Evolutionary conservation across 2,329 filamentous ascomycete species (phyloP).

Genomic region (Calycina herbarum): DNA sequence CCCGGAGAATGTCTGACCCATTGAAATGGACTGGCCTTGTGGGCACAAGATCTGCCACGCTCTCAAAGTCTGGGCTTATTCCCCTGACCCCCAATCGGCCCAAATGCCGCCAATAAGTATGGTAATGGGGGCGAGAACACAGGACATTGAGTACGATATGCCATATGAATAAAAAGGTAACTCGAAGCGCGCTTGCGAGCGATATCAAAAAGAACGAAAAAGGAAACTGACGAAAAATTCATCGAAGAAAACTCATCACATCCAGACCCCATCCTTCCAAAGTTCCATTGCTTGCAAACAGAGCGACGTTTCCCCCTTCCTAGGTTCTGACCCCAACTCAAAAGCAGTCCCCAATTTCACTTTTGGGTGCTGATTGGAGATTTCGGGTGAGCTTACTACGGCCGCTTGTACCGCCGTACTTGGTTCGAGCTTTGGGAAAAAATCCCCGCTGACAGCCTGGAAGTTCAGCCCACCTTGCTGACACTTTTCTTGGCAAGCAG

Average conservation of each 20-base stretch:
- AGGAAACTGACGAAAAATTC: not conserved
- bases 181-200: not conserved
- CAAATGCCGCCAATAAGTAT: not conserved
- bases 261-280: not conserved
- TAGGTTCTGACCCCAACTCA: not conserved
- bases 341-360: not conserved
- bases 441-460: not conserved
- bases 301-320: not conserved
- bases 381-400: constrained; percentile 1
- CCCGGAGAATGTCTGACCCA: not conserved
- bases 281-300: not conserved
- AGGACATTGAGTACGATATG: not conserved
- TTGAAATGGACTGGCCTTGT: not conserved
- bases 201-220: not conserved
- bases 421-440: not conserved
- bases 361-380: constrained; percentile 3
- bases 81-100: not conserved
- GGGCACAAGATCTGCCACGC: not conserved
- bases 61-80: not conserved
- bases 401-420: not conserved
- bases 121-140: not conserved
- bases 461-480: not conserved
- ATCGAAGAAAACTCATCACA: not conserved
- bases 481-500: not conserved
- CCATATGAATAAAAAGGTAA: not conserved